Percentiles rank a stretch among this genome's conserved stretches.
phyloP scores from a whole-genome alignment of 1,139 yeast species.

The Blastobotrys serpentis region DNA sequence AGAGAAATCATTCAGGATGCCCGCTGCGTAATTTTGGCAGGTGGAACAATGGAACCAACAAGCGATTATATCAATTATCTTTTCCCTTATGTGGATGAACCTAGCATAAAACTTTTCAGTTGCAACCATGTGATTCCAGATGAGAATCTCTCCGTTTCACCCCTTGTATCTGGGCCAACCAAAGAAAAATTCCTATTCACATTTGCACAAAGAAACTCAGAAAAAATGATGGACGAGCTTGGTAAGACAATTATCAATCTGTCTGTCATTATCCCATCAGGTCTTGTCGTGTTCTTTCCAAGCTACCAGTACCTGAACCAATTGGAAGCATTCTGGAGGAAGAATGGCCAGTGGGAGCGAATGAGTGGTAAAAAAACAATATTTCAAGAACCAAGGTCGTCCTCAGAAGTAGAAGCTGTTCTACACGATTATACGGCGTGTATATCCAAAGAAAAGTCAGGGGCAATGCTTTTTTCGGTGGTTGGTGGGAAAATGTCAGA shows the following conservation, averaged over 20 bases:
- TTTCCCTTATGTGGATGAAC: constrained; percentile 54
- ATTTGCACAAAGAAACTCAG: constrained; percentile 57
- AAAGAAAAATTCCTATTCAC: constrained; percentile 58
- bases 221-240: constrained; percentile 48
- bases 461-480: constrained; percentile 76
- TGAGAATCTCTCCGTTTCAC: constrained; percentile 60
- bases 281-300: constrained; percentile 80
- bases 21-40: constrained; percentile 76
- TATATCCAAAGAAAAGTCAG: constrained; percentile 34
- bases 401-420: constrained; percentile 44
- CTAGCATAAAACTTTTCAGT: constrained; percentile 52
- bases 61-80: constrained; percentile 63
- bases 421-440: constrained; percentile 51
- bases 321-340: constrained; percentile 54
- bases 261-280: constrained; percentile 57
- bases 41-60: constrained; percentile 96
- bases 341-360: constrained; percentile 32
- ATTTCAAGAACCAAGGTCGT: constrained; percentile 59
- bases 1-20: constrained; percentile 63
- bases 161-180: constrained; percentile 42
- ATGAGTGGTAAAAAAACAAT: constrained; percentile 29
- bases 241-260: constrained; percentile 53
- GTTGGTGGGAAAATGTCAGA: constrained; percentile 95
- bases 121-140: constrained; percentile 87
- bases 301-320: constrained; percentile 70